Evolutionary conservation across 352 stramenopile genomes (phyloP), one percentile per base, ranked within the genome.

Genomic region (Pythium aphanidermatum): DNA sequence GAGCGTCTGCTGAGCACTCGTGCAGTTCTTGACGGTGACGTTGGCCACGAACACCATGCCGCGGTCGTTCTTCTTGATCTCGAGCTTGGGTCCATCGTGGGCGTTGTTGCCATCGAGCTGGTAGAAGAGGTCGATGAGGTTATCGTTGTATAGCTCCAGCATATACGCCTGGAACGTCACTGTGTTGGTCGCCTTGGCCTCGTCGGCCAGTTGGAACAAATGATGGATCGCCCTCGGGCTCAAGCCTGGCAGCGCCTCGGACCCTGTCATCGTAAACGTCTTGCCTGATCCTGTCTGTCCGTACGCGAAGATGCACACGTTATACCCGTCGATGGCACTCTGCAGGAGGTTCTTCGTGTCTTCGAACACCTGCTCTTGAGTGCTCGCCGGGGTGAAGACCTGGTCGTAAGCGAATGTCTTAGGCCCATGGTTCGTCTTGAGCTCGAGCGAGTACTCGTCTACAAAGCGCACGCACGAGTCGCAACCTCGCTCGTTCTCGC

Each of bases 231-330:
- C 62, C 11, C 91, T 74, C 9, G 81, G 84, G 33, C 67, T 96
- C n/a, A 97, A 56, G 0, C 91, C 91, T 0, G 80, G 85, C 36
- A 82, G 63, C 3, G 51, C 19, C 12, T 89, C 68, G 8, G 51
- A 74, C 11, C 77, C 90, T 0, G 83, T 95, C 91, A 97, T 97
- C 9, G 91, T 97, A 60, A 92, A 97, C 16, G 90, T 97, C 69
- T 97, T 97, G 11, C 90, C 90, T 5, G 72, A 92, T 23, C 90
- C 90, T 0, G 91, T 97, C 60, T 97, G 91, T 2, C 91, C 91
- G 52, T 97, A 97, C 4, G 90, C 91, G 48, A 97, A 97, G 54
- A 97, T 87, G 51, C 83, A 95, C n/a, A 93, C 83, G 42, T 96
- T 95, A 63, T 86, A 95, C 39, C 91, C 91, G 58, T 97, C 91